Percentiles rank a stretch among this genome's conserved stretches.
phyloP scores from a whole-genome alignment of 495 filamentous ascomycete genomes.

The Thermothielavioides terrestris region DNA sequence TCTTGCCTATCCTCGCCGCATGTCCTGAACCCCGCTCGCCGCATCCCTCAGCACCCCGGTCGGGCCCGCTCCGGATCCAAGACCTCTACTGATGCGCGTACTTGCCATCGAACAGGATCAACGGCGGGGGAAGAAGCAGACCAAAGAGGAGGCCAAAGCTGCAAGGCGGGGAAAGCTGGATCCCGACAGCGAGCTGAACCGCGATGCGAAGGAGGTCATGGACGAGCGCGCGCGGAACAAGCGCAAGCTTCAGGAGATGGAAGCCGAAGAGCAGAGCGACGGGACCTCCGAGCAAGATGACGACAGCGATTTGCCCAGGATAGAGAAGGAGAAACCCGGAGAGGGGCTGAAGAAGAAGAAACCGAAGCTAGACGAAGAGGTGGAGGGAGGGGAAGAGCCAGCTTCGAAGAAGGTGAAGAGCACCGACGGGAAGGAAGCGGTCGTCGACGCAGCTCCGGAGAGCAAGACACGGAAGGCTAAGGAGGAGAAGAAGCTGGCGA shows the following conservation, averaged over 20 bases:
- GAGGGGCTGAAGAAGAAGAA: constrained; percentile 45
- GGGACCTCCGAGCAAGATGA: constrained; percentile 29
- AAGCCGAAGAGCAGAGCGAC: constrained; percentile 21
- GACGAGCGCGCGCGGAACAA: constrained; percentile 70
- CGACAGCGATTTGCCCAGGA: constrained; percentile 31
- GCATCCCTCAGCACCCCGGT: neutral
- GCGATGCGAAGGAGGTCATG: constrained; percentile 76
- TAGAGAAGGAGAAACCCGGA: constrained; percentile 47
- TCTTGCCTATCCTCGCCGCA: neutral
- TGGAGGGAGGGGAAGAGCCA: constrained; percentile 15
- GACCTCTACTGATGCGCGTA: constrained; percentile 9
- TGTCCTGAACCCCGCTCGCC: neutral
- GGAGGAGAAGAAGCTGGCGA: constrained; percentile 31
- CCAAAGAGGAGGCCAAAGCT: constrained; percentile 68
- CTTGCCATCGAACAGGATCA: constrained; percentile 51
- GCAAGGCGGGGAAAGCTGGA: constrained; percentile 78
- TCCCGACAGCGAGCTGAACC: constrained; percentile 60
- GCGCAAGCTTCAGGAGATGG: constrained; percentile 40
- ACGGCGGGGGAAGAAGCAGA: constrained; percentile 83
- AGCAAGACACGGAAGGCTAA: constrained; percentile 25
- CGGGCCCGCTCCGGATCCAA: constrained; percentile 13
- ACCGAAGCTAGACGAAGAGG: constrained; percentile 36
- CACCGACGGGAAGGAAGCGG: constrained; percentile 20
- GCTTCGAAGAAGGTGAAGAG: constrained; percentile 39
- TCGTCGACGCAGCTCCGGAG: constrained; percentile 8